phyloP scores from a whole-genome alignment of 306 rosid genomes.

The Senna siamea region DNA sequence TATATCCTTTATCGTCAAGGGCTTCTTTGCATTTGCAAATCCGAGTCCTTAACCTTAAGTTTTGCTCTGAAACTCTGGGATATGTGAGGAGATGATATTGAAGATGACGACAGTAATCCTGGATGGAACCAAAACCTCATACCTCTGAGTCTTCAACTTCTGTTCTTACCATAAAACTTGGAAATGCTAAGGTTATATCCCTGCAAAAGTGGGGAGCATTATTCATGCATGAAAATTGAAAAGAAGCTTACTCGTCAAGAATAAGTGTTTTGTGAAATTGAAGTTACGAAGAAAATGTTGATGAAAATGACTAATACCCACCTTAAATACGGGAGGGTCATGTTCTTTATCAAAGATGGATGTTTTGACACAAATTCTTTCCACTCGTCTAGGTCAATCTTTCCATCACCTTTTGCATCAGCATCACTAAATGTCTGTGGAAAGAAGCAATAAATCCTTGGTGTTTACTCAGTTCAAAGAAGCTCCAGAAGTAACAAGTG shows the following conservation, averaged over 20 bases:
- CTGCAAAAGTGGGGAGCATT: constrained; percentile 46
- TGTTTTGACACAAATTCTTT: constrained; percentile 72
- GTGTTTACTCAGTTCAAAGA: constrained; percentile 6
- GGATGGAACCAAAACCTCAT: constrained; percentile 34
- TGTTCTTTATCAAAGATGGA: constrained; percentile 82
- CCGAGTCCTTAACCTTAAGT: neutral
- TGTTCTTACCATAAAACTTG: constrained; percentile 69
- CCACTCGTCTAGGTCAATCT: constrained; percentile 92
- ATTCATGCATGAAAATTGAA: constrained; percentile 25
- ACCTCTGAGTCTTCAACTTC: constrained; percentile 69
- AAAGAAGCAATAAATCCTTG: constrained; percentile 20
- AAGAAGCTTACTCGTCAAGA: neutral
- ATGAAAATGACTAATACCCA: constrained; percentile 45
- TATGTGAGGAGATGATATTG: too few species aligned
- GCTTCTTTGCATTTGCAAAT: constrained; percentile 23
- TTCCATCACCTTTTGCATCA: constrained; percentile 81
- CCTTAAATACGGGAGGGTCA: constrained; percentile 87
- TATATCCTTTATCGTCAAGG: neutral
- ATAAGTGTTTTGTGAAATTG: neutral
- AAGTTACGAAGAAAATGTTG: constrained; percentile 22
- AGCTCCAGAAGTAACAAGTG: constrained; percentile 3
- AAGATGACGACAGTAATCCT: too few species aligned
- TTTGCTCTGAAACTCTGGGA: neutral
- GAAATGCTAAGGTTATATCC: constrained; percentile 84
- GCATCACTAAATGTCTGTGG: constrained; percentile 77